These are phyloP conservation scores for Actinomortierella ambigua DNA, from an alignment of 371 early-diverging fungal species.

Conservation along the genomic window DNA sequence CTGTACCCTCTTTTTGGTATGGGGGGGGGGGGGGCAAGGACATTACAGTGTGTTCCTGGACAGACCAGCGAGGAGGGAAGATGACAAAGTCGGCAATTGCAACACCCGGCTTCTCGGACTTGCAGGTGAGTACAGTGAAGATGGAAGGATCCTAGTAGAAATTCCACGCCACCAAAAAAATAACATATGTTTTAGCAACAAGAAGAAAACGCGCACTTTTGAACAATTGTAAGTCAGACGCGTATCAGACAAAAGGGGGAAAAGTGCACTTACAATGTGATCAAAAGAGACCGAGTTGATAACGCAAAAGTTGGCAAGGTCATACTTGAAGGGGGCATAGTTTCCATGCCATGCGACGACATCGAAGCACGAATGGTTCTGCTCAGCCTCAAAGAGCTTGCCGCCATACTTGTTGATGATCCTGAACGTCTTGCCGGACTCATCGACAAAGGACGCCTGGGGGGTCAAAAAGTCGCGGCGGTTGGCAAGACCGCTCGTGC, in stretches of 20 bases:
- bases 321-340: slow-evolving; percentile 96
- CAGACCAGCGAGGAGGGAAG: slow-evolving; percentile 97
- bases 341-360: slow-evolving; percentile 99
- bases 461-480: slow-evolving; percentile 94
- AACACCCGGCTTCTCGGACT: slow-evolving; percentile 86
- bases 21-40: no score
- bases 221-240: background rate
- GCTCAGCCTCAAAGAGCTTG: slow-evolving; percentile 71
- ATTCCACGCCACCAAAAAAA: background rate
- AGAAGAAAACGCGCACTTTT: no score
- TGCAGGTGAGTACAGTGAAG: slow-evolving; percentile 93
- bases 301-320: slow-evolving; percentile 82
- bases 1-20: no score
- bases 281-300: slow-evolving; percentile 92
- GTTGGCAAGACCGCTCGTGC: slow-evolving; percentile 96
- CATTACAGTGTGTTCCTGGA: slow-evolving; percentile 84
- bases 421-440: slow-evolving; percentile 56
- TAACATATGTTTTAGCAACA: background rate
- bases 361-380: slow-evolving; percentile 91
- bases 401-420: slow-evolving; percentile 89
- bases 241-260: background rate
- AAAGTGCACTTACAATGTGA: slow-evolving; percentile 75
- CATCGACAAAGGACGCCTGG: slow-evolving; percentile 78
- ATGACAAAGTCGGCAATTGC: slow-evolving; percentile 97
- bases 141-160: slow-evolving; percentile 85